phyloP scores from a whole-genome alignment of 768 basidiomycete species.

The Pleurotus eryngii region DNA sequence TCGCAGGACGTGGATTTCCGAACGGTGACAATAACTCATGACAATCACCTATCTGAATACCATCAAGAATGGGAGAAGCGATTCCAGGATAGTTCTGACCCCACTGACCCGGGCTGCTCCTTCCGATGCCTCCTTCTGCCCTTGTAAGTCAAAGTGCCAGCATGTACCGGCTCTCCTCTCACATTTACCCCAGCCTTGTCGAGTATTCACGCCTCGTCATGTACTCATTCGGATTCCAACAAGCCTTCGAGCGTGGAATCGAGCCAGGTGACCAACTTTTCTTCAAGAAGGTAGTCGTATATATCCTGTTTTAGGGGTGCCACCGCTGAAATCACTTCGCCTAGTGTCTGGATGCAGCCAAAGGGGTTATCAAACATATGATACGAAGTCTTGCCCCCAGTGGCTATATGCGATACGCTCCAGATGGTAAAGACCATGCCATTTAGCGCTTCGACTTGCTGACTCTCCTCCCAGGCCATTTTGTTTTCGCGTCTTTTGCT shows the following conservation, averaged over 20 bases:
- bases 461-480: constrained; percentile 46
- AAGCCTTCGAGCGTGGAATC: constrained; percentile 72
- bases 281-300: constrained; percentile 54
- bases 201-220: constrained; percentile 79
- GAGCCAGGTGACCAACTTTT: constrained; percentile 60
- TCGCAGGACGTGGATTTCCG: constrained; percentile 65
- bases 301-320: neutral
- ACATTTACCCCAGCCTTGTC: constrained; percentile 47
- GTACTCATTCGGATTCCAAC: constrained; percentile 85
- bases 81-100: constrained; percentile 59
- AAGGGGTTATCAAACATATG: constrained; percentile 61
- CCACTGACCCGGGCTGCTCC: constrained; percentile 50
- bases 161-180: too few species aligned
- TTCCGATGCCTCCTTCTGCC: constrained; percentile 70
- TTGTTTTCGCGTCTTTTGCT: constrained; percentile 77
- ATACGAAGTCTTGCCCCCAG: constrained; percentile 62
- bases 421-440: constrained; percentile 52
- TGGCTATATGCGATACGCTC: constrained; percentile 75
- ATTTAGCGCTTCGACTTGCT: neutral
- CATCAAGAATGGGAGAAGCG: constrained; percentile 64
- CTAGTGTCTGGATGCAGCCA: constrained; percentile 72
- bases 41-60: constrained; percentile 53
- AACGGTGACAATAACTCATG: constrained; percentile 56
- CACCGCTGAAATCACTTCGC: constrained; percentile 8
- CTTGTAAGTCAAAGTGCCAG: constrained; percentile 48